Base-by-base conservation (phyloP, 2,329 filamentous ascomycete genomes). In the Pyricularia pennisetigena region DNA sequence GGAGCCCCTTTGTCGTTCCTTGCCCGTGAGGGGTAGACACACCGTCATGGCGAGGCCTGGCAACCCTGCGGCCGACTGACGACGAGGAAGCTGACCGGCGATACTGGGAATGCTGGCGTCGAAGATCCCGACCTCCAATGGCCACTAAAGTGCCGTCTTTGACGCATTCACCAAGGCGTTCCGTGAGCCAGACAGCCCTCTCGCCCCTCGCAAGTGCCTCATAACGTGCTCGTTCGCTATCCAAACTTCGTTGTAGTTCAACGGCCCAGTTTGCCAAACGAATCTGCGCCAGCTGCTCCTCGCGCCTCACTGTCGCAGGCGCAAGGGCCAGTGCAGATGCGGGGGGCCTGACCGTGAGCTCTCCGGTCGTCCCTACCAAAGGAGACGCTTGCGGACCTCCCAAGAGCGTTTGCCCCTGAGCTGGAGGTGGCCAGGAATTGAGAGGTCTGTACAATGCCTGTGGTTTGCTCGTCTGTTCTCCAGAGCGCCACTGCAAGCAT, bases 261-360 rank as follows among this genome's bases (percentile, higher is more conserved):
- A 88, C 85, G 0, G 93, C 92, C 93, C 93, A 97, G 74, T 90
- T 91, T 1, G 89, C 90, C 23, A 96, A 82, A 7, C 89, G 84
- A n/a, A 94, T 83, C 67, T 77, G 79, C 2, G 78, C 76, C 14
- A 77, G 72, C 9, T 74, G 73, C 65, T 77, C 75, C 30, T 79
- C 76, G 32, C 74, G 73, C 68, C 75, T 61, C 26, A n/a, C 29
- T 24, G 6, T 28, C 16, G 72, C 16, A 74, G 72, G 70, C 68
- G 29, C 69, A 68, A 49, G 68, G n/a, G 67, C 61, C 29, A 29
- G 26, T 23, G 71, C 66, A 7, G 67, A 59, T 2, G 63, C 10
- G 23, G 23, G n/a, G 4, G n/a, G 4, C 64, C 29, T n/a, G 64
- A 32, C 29, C 9, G 24, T 26, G 20, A 28, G 35, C 30, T 65